Base-by-base conservation (phyloP, 257 asterid species). In the Knoxia roxburghii region DNA sequence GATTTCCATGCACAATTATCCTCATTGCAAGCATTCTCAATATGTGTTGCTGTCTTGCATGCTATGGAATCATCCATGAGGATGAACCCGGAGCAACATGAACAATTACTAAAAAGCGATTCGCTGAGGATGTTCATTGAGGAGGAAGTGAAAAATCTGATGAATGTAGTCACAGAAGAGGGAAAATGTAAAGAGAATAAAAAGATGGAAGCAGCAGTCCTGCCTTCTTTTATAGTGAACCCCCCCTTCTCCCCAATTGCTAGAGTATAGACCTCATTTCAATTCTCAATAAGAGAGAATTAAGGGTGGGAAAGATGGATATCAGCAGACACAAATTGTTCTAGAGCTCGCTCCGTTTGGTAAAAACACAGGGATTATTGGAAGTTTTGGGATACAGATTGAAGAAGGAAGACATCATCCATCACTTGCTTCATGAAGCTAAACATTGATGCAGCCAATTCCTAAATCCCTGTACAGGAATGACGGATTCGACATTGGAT, bases 161-260 rank as follows among this genome's bases (percentile, higher is more conserved):
- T 84, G 10, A 87, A 83, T 2, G 72, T 81, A 6, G 82, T 79
- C 61, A 61, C 82, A 30, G 84, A 82, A 55, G 95, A 85, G 59
- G 92, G 83, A 77, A 86, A 78, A 30, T 27, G 66, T 49, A 77
- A 59, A 69, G 77, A 69, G 48, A 68, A 46, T 76, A 83, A 75
- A 76, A 82, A 77, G 78, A 64, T 70, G 73, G 90, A 78, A 69
- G 85, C 79, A 69, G 85, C 79, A 72, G 80, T 55, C 6, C 20
- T 86, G 74, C 86, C 95, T 41, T 85, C 95, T 70, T 90, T 93
- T 50, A 77, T 75, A 5, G 58, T 88, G 69, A 81, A 86, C 68
- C 97, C 99, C 9, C 97, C 97, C 0, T 90, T 93, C 78, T 93
- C 99, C 72, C 96, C 99, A 1, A 86, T 93, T 58, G 78, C 86